These are phyloP conservation scores for Microsporum canis DNA, from an alignment of 2,329 filamentous ascomycete genomes.

Conservation along the genomic window DNA sequence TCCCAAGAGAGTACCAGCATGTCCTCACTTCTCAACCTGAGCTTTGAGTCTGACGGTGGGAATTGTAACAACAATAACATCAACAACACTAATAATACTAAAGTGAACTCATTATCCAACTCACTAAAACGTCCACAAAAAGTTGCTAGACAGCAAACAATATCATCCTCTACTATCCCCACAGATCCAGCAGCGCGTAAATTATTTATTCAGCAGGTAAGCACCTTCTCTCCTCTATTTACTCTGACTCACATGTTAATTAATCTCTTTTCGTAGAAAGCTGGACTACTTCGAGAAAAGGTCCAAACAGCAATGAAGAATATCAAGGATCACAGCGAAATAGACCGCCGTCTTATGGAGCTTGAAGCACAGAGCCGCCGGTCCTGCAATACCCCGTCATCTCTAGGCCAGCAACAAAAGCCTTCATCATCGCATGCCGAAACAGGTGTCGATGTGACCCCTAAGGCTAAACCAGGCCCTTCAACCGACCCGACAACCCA, in stretches of 20 bases:
- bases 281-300: conserved; percentile 27
- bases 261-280: conserved; percentile 25
- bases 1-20: conserved; percentile 10
- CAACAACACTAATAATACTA: neutral
- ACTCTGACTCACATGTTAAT: neutral
- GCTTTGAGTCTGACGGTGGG: conserved; percentile 13
- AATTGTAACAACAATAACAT: conserved; percentile 9
- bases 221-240: neutral
- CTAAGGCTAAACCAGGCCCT: neutral
- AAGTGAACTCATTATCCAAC: conserved; percentile 11
- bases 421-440: neutral
- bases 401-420: neutral
- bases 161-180: conserved; percentile 18
- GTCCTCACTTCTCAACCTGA: conserved; percentile 15
- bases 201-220: conserved; percentile 32
- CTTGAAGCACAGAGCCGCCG: conserved; percentile 32
- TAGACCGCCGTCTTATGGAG: conserved; percentile 32
- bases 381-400: conserved; percentile 13
- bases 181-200: conserved; percentile 28
- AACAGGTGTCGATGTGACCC: neutral
- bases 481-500: neutral
- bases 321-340: conserved; percentile 25
- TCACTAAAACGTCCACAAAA: conserved; percentile 15
- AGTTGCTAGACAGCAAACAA: neutral
- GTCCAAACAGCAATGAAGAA: conserved; percentile 33